Conservation (phyloP, 1,284 basidiomycete species). For the Marasmius fiardii region DNA sequence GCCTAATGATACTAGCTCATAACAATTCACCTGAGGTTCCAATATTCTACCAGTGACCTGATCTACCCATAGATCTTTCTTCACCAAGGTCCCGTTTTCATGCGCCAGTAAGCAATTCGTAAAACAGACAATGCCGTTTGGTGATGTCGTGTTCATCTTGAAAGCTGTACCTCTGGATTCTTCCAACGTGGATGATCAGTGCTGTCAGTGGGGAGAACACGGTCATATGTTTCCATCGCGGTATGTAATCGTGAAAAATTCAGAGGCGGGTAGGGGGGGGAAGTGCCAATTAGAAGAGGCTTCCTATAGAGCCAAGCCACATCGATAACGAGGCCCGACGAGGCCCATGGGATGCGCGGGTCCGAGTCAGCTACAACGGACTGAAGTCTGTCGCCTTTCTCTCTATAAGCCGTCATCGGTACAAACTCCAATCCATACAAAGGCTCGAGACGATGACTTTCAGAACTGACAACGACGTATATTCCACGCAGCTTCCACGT, state of each 20-base stretch:
- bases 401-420: too few species aligned
- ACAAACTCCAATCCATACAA: too few species aligned
- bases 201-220: not conserved
- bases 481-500: too few species aligned
- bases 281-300: too few species aligned
- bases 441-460: too few species aligned
- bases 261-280: not conserved
- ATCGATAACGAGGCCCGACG: too few species aligned
- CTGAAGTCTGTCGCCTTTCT: too few species aligned
- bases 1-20: not conserved
- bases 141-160: constrained; percentile 29
- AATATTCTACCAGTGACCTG: constrained; percentile 64
- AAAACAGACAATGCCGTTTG: constrained; percentile 75
- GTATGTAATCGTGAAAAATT: not conserved
- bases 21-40: constrained; percentile 59
- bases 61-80: constrained; percentile 78
- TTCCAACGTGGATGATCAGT: not conserved
- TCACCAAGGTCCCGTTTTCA: constrained; percentile 69
- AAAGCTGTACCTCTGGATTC: not conserved
- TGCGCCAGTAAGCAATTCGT: constrained; percentile 78
- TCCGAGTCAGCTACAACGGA: too few species aligned
- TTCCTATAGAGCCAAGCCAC: too few species aligned
- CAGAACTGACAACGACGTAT: too few species aligned
- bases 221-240: not conserved
- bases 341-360: too few species aligned